Evolutionary conservation across 768 basidiomycete species (phyloP), one percentile per base, ranked within the genome.

Genomic region (Sarcodon aspratus): DNA sequence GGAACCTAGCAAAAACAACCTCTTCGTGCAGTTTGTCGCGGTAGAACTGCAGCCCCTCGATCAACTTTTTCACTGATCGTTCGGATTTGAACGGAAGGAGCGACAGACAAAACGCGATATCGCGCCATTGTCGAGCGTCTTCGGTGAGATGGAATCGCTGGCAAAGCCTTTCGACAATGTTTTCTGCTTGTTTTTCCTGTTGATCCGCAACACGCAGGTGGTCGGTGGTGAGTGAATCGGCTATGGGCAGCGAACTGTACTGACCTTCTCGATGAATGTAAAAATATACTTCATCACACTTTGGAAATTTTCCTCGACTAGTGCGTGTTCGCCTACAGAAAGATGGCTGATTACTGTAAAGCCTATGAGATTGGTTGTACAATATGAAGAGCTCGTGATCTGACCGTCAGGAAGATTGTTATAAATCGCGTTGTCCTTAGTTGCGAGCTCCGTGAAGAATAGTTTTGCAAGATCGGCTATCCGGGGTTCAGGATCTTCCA

Each of bases 351-450:
- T 98, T 46, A 99, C 88, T 91, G 52, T 36, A 48, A 46, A 15
- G 21, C 12, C 44, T 12, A 34, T 36, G 17, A 9, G n/a, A 13
- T 10, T 40, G 44, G 6, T 36, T 36, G 21, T 9, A 32, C 33
- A 42, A 44, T 3, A 45, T 34, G 5, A 34, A 45, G 43, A 15
- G 47, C 13, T 36, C 18, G 37, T 10, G 9, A 50, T 51, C 80
- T 33, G 57, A 88, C 89, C 87, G 67, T 99, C 96, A 2, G 94
- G 96, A 57, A 99, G 66, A 63, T 99, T 99, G 66, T 98, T 98
- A 63, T 98, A 97, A 50, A 99, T 94, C 7, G 94, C 96, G 62
- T 99, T 99, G 57, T 98, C 96, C 68, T 98, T 99, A 27, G 90
- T 93, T 33, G 90, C 85, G 47, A 99, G 67, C 61, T 98, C 94